Evolutionary conservation across 1,139 yeast genomes (phyloP), one percentile per base, ranked within the genome.

Genomic region (Pichia sp.): DNA sequence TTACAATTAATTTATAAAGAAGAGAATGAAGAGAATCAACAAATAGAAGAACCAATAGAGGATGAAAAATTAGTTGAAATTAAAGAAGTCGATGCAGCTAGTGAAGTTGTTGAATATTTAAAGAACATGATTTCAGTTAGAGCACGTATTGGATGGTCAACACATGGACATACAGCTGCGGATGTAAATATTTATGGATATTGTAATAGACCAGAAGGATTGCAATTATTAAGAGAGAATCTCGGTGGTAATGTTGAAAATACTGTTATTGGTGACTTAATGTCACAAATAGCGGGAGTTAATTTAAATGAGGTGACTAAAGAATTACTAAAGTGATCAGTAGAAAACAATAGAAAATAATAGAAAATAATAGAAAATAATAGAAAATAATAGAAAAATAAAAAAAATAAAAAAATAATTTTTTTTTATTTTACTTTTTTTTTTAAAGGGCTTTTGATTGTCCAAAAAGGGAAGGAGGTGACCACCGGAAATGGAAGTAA

Each of bases 111-210:
- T 49, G 73, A 72, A 46, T 65, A 68, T 34, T 55, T 82, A 46
- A 74, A 82, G 56, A 69, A 78, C 46, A 73, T 86, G 74, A 74
- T 85, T 7, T 78, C 89, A 2, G 55, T 64, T 11, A 74, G 94
- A 50, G 85, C 95, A 0, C 81, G 80, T 59, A 76, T 86, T 30
- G 94, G 95, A 6, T 87, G 95, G 95, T 71, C 92, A 8, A 86
- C 96, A 0, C 89, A 82, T 55, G 95, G 95, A 26, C 96, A 87
- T 61, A 79, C 92, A 23, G 95, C 94, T 0, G 95, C 87, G 12
- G 96, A 87, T 62, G 95, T 87, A 30, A 86, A 86, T 57, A 80
- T 87, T 42, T 87, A 86, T 60, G 92, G 80, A 0, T 74, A 78
- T 56, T 73, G 87, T 22, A 81, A 80, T 55, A 73, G 72, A 39